Evolutionary conservation across 2,329 filamentous ascomycete genomes (phyloP).

Genomic region (Colletotrichum tamarilloi): DNA sequence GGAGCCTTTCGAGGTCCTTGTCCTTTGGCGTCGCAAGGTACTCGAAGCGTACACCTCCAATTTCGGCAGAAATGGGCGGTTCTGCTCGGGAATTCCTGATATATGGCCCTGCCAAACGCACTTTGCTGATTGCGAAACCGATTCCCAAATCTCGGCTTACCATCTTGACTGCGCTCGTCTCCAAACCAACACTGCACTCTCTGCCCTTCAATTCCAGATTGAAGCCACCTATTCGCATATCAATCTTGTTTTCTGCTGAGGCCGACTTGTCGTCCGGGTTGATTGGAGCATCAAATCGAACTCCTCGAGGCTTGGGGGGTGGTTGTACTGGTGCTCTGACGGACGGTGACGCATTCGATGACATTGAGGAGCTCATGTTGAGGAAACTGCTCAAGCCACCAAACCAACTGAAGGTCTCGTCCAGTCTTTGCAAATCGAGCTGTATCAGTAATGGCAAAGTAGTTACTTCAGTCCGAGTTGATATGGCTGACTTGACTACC

Average conservation of each 20-base stretch:
- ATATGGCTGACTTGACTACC: conserved; percentile 56
- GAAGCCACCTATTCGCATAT: conserved; percentile 81
- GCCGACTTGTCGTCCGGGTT: conserved; percentile 59
- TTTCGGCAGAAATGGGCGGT: conserved; percentile 70
- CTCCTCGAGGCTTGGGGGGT: conserved; percentile 62
- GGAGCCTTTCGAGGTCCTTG: conserved; percentile 81
- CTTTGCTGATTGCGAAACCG: conserved; percentile 78
- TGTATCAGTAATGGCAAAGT: conserved; percentile 82
- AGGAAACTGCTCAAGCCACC: conserved; percentile 92
- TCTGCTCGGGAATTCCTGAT: conserved; percentile 62
- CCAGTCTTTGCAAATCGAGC: conserved; percentile 82
- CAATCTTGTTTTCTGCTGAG: conserved; percentile 72
- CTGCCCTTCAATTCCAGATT: conserved; percentile 81
- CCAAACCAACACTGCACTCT: conserved; percentile 78
- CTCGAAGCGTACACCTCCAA: conserved; percentile 76
- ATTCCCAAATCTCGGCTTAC: conserved; percentile 80
- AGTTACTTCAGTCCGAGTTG: conserved; percentile 70
- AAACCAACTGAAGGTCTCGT: conserved; percentile 89
- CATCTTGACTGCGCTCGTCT: conserved; percentile 85
- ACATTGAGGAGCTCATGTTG: conserved; percentile 86
- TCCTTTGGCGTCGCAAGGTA: conserved; percentile 81
- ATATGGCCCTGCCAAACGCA: conserved; percentile 80
- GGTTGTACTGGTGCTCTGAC: conserved; percentile 51
- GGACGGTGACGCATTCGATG: conserved; percentile 72
- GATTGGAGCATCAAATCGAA: conserved; percentile 67